Conservation (phyloP, 1,284 basidiomycete species). For the Cryptococcus floricola region DNA sequence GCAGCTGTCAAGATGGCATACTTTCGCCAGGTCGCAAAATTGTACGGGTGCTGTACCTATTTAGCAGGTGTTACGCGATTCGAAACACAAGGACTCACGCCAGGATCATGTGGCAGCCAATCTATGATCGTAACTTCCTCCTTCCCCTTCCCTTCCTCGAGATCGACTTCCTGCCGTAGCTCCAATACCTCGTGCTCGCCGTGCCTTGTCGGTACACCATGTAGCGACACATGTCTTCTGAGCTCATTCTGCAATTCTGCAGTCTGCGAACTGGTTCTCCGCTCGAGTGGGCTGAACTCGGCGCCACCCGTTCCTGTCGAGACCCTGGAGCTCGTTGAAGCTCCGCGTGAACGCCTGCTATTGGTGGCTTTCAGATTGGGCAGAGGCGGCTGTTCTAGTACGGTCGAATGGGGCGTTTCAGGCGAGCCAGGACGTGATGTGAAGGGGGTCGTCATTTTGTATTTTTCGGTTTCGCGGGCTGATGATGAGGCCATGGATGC, state of each 20-base stretch:
- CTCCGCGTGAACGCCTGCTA: no score
- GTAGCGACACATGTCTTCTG: constrained; percentile 14
- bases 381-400: no score
- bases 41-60: constrained; percentile 35
- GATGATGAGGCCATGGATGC: no score
- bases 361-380: no score
- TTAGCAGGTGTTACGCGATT: not conserved
- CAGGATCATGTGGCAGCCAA: constrained; percentile 34
- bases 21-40: constrained; percentile 31
- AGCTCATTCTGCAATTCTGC: constrained; percentile 11
- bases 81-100: constrained; percentile 17
- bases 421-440: no score
- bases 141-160: constrained; percentile 22
- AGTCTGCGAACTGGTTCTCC: constrained; percentile 7
- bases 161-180: constrained; percentile 13
- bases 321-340: no score
- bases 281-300: not conserved
- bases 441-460: no score
- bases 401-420: no score
- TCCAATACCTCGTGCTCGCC: constrained; percentile 6
- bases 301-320: not conserved
- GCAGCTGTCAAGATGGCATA: constrained; percentile 22
- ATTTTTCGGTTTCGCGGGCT: no score
- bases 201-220: constrained; percentile 5
- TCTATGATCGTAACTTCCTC: constrained; percentile 38